Conservation (phyloP, 1,284 basidiomycete species). For the Macrocystidia cucumis region DNA sequence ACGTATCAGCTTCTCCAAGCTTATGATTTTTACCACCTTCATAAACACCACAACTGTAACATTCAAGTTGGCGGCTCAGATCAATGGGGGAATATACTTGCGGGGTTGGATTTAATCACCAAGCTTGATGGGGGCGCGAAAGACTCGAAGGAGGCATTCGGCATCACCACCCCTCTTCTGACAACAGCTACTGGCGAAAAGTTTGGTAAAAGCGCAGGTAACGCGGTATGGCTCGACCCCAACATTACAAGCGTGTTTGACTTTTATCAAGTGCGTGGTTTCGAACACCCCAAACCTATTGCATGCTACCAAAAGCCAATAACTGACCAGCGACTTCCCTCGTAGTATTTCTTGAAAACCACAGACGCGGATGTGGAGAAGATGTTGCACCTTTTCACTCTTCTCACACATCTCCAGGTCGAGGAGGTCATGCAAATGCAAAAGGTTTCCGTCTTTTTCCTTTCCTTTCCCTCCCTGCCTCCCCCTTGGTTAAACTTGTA, state of each 20-base stretch:
- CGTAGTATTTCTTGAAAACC: constrained; percentile 83
- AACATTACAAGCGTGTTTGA: constrained; percentile 77
- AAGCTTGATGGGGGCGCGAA: constrained; percentile 26
- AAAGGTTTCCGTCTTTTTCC: too few species aligned
- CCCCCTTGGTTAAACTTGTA: background rate
- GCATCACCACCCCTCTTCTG: constrained; percentile 90
- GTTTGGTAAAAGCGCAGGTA: constrained; percentile 96
- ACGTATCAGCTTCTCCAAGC: constrained; percentile 97
- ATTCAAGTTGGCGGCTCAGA: constrained; percentile 96
- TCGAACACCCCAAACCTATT: background rate
- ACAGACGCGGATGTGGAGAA: constrained; percentile 78
- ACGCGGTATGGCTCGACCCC: constrained; percentile 87
- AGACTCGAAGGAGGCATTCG: constrained; percentile 46
- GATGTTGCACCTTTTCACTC: constrained; percentile 82
- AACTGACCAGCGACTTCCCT: too few species aligned
- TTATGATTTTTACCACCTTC: constrained; percentile 85
- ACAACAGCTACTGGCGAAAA: constrained; percentile 89
- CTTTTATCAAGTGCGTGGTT: constrained; percentile 75
- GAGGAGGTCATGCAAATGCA: constrained; percentile 45
- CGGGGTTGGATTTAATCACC: constrained; percentile 85
- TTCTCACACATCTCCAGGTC: constrained; percentile 61
- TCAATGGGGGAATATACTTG: constrained; percentile 98
- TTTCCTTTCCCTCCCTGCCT: too few species aligned
- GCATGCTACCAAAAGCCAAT: too few species aligned
- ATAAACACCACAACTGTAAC: constrained; percentile 63